These are phyloP conservation scores for Cercospora sp. DNA, from an alignment of 2,329 filamentous ascomycete species.

Conservation along the genomic window DNA sequence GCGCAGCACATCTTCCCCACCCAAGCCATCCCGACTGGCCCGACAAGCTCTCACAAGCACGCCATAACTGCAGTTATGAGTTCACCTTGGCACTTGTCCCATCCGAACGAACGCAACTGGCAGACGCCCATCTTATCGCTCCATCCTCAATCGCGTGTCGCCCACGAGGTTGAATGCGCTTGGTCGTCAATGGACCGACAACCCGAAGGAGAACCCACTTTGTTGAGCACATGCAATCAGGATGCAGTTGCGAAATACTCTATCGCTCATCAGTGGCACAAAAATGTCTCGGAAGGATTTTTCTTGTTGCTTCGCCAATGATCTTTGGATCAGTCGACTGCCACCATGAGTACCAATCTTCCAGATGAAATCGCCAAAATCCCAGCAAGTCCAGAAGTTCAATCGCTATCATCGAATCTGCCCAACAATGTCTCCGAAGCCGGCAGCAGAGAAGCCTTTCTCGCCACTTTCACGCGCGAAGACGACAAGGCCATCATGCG, in stretches of 20 bases:
- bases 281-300: neutral
- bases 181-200: constrained; percentile 5
- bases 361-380: neutral
- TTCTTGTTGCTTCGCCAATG: neutral
- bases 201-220: neutral
- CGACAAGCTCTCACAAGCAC: constrained; percentile 11
- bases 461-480: constrained; percentile 43
- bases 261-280: neutral
- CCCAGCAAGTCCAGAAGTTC: neutral
- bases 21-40: constrained; percentile 3
- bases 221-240: neutral
- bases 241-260: neutral
- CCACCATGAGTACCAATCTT: neutral
- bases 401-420: neutral
- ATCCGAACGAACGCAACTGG: neutral
- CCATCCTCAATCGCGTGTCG: neutral
- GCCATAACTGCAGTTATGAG: constrained; percentile 11
- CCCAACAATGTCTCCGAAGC: constrained; percentile 22
- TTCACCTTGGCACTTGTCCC: neutral
- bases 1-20: constrained; percentile 3
- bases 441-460: constrained; percentile 36
- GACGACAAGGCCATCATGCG: constrained; percentile 44
- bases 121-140: constrained; percentile 1
- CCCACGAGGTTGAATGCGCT: neutral
- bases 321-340: neutral